These are phyloP conservation scores for Tolypocladium guangdongense DNA, from an alignment of 2,329 filamentous ascomycete genomes.

Conservation along the genomic window DNA sequence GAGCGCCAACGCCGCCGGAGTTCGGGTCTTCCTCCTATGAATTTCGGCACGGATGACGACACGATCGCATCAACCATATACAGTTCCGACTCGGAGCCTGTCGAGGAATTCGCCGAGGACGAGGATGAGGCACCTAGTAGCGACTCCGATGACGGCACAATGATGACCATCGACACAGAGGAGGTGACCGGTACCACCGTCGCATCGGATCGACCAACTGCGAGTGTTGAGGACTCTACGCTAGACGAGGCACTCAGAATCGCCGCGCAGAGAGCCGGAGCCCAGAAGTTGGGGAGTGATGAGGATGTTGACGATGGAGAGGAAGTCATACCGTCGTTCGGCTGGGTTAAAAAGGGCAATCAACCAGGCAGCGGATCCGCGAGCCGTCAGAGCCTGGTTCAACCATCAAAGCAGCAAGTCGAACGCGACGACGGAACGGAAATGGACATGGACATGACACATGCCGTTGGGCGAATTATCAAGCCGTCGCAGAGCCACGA, in stretches of 20 bases:
- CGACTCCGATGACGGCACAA: slow-evolving; percentile 64
- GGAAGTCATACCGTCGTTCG: slow-evolving; percentile 65
- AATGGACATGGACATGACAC: slow-evolving; percentile 42
- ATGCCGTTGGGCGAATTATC: slow-evolving; percentile 43
- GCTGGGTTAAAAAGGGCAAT: slow-evolving; percentile 53
- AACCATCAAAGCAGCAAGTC: slow-evolving; percentile 14
- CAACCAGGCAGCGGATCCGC: slow-evolving; percentile 18
- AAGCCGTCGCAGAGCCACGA: slow-evolving; percentile 31
- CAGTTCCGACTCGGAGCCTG: slow-evolving; percentile 52
- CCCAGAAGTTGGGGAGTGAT: slow-evolving; percentile 51
- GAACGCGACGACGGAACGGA: slow-evolving; percentile 18
- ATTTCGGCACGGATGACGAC: slow-evolving; percentile 54
- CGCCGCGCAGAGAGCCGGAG: slow-evolving; percentile 66
- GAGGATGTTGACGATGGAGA: slow-evolving; percentile 51
- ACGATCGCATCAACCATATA: slow-evolving; percentile 69
- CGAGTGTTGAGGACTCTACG: slow-evolving; percentile 53
- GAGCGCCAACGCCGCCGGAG: slow-evolving; percentile 52
- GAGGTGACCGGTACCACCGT: slow-evolving; percentile 62
- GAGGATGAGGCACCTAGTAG: slow-evolving; percentile 35
- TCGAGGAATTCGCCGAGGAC: slow-evolving; percentile 45
- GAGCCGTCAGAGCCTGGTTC: slow-evolving; percentile 29
- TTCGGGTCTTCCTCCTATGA: slow-evolving; percentile 54
- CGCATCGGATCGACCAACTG: slow-evolving; percentile 47
- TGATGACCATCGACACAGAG: slow-evolving; percentile 74
- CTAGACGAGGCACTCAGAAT: slow-evolving; percentile 69